A percentile compares a stretch with the other conserved stretches of the same genome.
phyloP scores from a whole-genome alignment of 371 early-diverging fungal genomes.

The Mortierella polycephala region DNA sequence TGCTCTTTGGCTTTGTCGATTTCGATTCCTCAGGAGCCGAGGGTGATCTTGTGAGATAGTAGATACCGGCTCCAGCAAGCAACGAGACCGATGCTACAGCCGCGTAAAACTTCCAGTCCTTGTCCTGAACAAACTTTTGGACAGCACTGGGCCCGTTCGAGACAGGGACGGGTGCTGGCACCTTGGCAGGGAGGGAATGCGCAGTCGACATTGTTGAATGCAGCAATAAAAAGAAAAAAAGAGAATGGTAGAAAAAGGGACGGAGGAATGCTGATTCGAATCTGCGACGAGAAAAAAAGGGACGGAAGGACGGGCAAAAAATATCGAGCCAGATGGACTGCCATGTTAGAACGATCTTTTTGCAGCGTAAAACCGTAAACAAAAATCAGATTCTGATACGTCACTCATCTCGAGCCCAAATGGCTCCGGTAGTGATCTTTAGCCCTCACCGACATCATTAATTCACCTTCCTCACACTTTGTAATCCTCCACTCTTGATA shows the following conservation, averaged over 20 bases:
- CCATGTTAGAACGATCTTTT: too few relatives aligned
- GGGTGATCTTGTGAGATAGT: slow-evolving; percentile 65
- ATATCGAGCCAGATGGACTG: too few relatives aligned
- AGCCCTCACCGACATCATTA: not conserved
- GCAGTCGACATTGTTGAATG: slow-evolving; percentile 29
- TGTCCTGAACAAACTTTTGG: slow-evolving; percentile 74
- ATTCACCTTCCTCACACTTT: slow-evolving; percentile 6
- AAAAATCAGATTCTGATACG: too few relatives aligned
- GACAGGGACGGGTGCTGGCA: slow-evolving; percentile 45
- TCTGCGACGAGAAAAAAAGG: slow-evolving; percentile 1
- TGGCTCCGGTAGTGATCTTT: not conserved
- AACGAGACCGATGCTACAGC: slow-evolving; percentile 74
- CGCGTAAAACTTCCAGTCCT: slow-evolving; percentile 84
- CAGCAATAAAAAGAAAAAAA: slow-evolving; percentile 6
- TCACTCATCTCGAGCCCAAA: too few relatives aligned
- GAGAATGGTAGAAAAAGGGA: slow-evolving; percentile 2
- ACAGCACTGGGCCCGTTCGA: slow-evolving; percentile 48
- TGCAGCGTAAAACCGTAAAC: too few relatives aligned
- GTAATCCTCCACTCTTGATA: slow-evolving; percentile 5
- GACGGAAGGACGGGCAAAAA: not conserved
- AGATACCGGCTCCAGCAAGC: slow-evolving; percentile 74
- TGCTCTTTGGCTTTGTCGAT: slow-evolving; percentile 55
- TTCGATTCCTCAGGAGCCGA: slow-evolving; percentile 43
- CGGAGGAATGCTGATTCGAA: slow-evolving; percentile 1
- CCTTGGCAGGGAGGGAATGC: slow-evolving; percentile 40